Conservation (phyloP, 257 asterid genomes). For the Nicotiana attenuata region DNA sequence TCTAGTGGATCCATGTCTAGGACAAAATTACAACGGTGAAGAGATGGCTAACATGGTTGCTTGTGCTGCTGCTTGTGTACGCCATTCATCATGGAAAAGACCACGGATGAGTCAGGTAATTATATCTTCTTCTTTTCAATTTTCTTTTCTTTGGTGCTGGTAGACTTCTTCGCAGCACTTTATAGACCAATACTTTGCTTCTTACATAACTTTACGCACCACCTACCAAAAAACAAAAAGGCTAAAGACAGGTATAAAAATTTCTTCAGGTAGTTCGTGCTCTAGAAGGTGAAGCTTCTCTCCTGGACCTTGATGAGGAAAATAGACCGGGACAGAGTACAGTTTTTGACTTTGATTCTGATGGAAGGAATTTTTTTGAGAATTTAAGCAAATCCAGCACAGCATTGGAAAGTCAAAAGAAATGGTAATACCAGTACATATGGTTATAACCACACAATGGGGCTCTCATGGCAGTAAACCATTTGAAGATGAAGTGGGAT, state of each 20-base stretch:
- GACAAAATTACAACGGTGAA: constrained; percentile 8
- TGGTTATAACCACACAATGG: background rate
- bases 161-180: background rate
- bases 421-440: constrained; percentile 1
- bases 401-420: background rate
- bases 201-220: background rate
- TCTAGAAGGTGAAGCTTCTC: constrained; percentile 15
- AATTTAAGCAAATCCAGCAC: background rate
- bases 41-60: constrained; percentile 24
- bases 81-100: constrained; percentile 10
- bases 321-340: constrained; percentile 21
- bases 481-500: background rate
- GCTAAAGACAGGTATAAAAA: background rate
- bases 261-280: constrained; percentile 22
- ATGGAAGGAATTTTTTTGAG: background rate
- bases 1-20: constrained; percentile 13
- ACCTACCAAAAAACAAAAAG: background rate
- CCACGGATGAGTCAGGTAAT: constrained; percentile 25
- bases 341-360: background rate
- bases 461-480: background rate
- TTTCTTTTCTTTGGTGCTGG: background rate
- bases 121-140: no score
- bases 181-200: background rate
- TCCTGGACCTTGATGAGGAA: constrained; percentile 14
- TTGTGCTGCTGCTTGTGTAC: constrained; percentile 28